phyloP scores from a whole-genome alignment of 73 alveolate genomes.

The Paramecium bursaria region DNA sequence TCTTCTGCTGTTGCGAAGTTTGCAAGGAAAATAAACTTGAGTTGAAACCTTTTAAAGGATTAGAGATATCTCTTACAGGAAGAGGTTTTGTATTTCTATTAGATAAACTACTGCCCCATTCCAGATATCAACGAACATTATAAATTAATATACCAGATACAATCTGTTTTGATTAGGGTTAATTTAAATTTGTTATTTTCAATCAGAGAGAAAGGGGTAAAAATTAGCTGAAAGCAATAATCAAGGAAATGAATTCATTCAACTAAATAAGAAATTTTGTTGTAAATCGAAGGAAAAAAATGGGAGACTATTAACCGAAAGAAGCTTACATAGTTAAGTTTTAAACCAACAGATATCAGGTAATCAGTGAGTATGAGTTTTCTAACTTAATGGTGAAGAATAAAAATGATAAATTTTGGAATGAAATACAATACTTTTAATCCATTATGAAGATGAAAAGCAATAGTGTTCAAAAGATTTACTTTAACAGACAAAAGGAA shows the following conservation, averaged over 20 bases:
- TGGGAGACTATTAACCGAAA: background rate
- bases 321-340: constrained; percentile 31
- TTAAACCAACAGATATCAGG: constrained; percentile 3
- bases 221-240: background rate
- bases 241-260: background rate
- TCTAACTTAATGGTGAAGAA: constrained; percentile 14
- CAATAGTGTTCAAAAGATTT: background rate
- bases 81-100: background rate
- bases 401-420: constrained; percentile 29
- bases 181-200: too few species aligned
- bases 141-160: background rate
- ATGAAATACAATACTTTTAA: background rate
- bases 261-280: background rate
- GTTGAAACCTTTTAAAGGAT: too few species aligned
- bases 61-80: too few species aligned
- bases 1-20: too few species aligned
- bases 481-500: constrained; percentile 22
- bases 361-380: constrained; percentile 49
- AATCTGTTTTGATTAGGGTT: background rate
- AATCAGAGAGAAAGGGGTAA: background rate
- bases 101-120: background rate
- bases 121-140: background rate
- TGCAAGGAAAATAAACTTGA: too few species aligned
- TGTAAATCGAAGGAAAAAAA: background rate
- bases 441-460: background rate